These are phyloP conservation scores for Teratosphaeria gauchensis DNA, from an alignment of 2,329 filamentous ascomycete genomes.

Conservation along the genomic window DNA sequence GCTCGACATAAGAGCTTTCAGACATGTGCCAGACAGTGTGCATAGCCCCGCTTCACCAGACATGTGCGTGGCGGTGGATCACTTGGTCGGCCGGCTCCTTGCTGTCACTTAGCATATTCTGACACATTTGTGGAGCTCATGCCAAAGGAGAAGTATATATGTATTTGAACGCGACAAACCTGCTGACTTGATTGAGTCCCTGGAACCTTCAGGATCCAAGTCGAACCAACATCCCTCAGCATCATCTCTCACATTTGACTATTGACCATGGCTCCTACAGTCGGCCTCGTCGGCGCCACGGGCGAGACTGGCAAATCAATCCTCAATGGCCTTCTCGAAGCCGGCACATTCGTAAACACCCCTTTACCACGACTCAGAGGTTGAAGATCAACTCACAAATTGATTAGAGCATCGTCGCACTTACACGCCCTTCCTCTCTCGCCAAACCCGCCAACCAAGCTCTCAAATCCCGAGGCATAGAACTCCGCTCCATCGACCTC, in stretches of 20 bases:
- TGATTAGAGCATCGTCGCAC: constrained; percentile 37
- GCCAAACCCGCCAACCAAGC: constrained; percentile 34
- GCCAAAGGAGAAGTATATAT: neutral
- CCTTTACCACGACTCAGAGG: neutral
- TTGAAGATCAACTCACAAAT: neutral
- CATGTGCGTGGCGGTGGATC: neutral
- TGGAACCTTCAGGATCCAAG: no score
- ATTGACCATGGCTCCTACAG: constrained; percentile 4
- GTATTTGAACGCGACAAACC: neutral
- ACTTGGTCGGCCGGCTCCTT: neutral
- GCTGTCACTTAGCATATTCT: neutral
- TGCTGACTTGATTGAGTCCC: no score
- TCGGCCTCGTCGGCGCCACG: constrained; percentile 29
- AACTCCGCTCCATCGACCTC: constrained; percentile 36
- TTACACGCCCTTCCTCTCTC: constrained; percentile 37
- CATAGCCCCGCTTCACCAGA: neutral
- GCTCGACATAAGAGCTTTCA: no score
- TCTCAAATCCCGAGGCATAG: constrained; percentile 35
- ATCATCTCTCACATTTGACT: neutral
- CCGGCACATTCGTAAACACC: constrained; percentile 10
- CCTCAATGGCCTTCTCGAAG: constrained; percentile 29
- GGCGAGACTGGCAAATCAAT: constrained; percentile 35
- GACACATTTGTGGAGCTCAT: neutral
- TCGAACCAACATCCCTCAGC: neutral
- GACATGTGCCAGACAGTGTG: neutral